Evolutionary conservation across 2,329 filamentous ascomycete genomes (phyloP).

Genomic region (Aspergillus udagawae): DNA sequence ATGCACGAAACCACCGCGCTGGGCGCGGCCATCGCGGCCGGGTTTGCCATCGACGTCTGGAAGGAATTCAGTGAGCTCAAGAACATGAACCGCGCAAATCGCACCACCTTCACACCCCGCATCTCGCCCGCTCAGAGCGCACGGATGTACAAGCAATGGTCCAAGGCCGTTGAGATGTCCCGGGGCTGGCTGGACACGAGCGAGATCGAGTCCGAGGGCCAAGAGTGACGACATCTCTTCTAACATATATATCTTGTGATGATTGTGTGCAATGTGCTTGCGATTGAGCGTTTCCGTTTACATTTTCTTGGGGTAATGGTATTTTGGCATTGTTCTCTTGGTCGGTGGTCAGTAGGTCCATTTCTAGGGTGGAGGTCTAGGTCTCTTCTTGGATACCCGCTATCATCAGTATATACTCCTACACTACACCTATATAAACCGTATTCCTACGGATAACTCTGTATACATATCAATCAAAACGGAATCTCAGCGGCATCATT

Average conservation of each 20-base stretch:
- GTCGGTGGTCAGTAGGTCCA: not conserved
- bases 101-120: constrained; percentile 66
- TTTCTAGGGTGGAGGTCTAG: constrained; percentile 8
- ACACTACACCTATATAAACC: constrained; percentile 34
- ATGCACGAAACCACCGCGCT: constrained; percentile 91
- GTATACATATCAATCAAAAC: not conserved
- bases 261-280: constrained; percentile 1
- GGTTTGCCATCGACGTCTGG: constrained; percentile 79
- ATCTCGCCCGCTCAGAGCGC: constrained; percentile 56
- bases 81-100: constrained; percentile 66
- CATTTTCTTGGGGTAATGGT: not conserved
- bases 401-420: not conserved
- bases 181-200: constrained; percentile 58
- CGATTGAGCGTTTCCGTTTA: constrained; percentile 11
- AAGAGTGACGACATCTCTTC: constrained; percentile 9
- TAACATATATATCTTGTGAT: constrained; percentile 2
- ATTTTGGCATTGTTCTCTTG: not conserved
- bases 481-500: not conserved
- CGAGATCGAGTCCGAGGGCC: constrained; percentile 24
- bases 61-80: constrained; percentile 68
- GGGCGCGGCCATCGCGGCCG: constrained; percentile 83
- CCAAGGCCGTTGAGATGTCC: constrained; percentile 74
- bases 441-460: constrained; percentile 41
- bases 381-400: constrained; percentile 12
- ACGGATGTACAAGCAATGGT: constrained; percentile 67